Percentiles rank a stretch among this genome's conserved stretches.
Conservation (phyloP, 768 basidiomycete species). For the Naganishia vishniacii region DNA sequence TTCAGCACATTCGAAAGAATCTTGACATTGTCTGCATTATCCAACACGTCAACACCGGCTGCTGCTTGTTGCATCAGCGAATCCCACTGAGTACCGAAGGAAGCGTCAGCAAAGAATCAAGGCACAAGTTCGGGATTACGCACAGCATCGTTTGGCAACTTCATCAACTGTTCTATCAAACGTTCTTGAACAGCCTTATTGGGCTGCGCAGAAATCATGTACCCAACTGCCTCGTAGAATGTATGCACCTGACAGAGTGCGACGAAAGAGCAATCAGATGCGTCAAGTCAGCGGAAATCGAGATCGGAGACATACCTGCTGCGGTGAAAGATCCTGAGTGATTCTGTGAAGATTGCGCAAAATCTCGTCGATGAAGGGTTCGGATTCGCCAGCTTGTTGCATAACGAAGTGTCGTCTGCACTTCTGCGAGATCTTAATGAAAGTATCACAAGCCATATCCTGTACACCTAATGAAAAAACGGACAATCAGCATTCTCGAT, state of each 20-base stretch:
- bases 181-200: constrained; percentile 96
- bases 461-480: constrained; percentile 67
- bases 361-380: constrained; percentile 98
- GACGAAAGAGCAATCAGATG: not conserved
- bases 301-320: constrained; percentile 55
- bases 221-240: constrained; percentile 97
- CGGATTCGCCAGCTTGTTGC: constrained; percentile 93
- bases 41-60: constrained; percentile 83
- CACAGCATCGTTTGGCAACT: constrained; percentile 91
- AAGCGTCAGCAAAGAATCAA: not conserved
- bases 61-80: constrained; percentile 92
- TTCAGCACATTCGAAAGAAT: constrained; percentile 94
- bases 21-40: constrained; percentile 88
- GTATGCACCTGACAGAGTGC: constrained; percentile 64
- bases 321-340: constrained; percentile 86
- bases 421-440: constrained; percentile 99
- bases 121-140: constrained; percentile 44
- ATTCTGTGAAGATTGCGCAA: constrained; percentile 83
- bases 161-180: constrained; percentile 91
- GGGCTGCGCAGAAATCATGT: constrained; percentile 98
- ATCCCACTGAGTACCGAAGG: constrained; percentile 67
- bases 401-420: constrained; percentile 96
- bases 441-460: constrained; percentile 99
- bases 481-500: too few species aligned
- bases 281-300: too few species aligned